Evolutionary conservation across 2,329 filamentous ascomycete species (phyloP), one percentile per base, ranked within the genome.

Genomic region (Atkinsonella hypoxylon): DNA sequence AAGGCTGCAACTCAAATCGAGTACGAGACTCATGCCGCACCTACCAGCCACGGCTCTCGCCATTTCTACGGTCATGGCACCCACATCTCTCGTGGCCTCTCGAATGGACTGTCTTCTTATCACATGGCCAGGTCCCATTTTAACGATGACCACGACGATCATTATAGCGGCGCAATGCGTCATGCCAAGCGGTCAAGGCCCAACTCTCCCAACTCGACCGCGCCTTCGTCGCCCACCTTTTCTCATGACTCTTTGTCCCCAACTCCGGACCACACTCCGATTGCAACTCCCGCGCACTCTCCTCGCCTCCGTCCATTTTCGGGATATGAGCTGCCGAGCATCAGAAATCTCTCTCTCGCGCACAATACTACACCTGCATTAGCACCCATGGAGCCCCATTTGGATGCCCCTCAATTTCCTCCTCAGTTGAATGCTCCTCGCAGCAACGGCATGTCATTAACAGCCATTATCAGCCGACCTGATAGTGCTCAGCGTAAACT

Each of bases 181-280:
- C 81, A 84, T 59, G 79, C 85, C 26, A 97, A 97, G 76, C 83
- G 89, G 56, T 97, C 91, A 53, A 77, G 91, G 59, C 91, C 93
- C 42, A 93, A 90, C 66, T 96, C 91, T 36, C 93, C 91, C 49
- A 89, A 94, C 70, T 96, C 90, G 9, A 97, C 91, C 2, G 91
- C 91, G 45, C 93, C 93, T 18, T 95, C 91, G 26, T 97, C 91
- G 32, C 91, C 91, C 26, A 96, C 90, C 3, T 95, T 96, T 67
- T 96, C 91, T 2, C 89, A 96, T 70, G 89, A 95, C 68, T 96
- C 91, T 11, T 78, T 91, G 45, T 97, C 91, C 10, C 93, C 91
- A 4, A 98, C 91, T 1, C 93, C 91, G 11, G 91, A 97, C 63
- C 90, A 96, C 73, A 97, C 93, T n/a, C 91, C 91, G n/a, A 82